Base-by-base conservation (phyloP, 129 eudicot genomes). In the Chrysanthemum seticuspe region DNA sequence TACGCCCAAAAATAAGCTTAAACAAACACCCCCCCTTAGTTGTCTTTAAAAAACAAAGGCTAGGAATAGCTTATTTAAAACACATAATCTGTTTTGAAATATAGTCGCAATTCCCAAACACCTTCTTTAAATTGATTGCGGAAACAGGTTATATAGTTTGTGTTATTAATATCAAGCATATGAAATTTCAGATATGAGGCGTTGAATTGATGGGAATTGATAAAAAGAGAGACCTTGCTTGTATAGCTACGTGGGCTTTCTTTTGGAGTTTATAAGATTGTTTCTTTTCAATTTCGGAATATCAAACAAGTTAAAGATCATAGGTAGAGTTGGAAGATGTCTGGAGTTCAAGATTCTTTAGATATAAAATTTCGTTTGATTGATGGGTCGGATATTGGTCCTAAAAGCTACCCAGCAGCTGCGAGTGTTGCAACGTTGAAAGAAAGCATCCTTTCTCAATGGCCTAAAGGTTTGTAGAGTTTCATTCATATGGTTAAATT, bases 331-430 rank as follows among this genome's bases (percentile, higher is more conserved):
- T 59, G 45, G 64, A 82, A 63, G 75, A 91, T 85, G 95, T 76
- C 95, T 67, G 95, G 75, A 75, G 80, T 81, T 72, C 88, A 91
- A 84, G 97, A 91, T 75, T 92, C 86, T 49, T 73, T 87, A 45
- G 91, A 91, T 88, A 91, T 91, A 65, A 91, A 86, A 75, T 91
- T 91, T 45, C 80, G 97, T 65, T 80, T 91, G 80, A 82, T 69
- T 59, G 97, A 91, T 82, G 97, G 97, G 50, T 76, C 94, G 9
- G 97, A 91, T 73, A 87, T 91, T n/a, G 95, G 97, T 70, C 97
- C 97, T 67, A 87, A 81, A 79, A 91, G 84, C 73, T 91, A 85
- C 69, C 91, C 95, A 5, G 83, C 85, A 19, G 95, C 89, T 8
- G 74, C 95, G 57, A 91, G 86, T 76, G 95, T 91, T 66, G 78